Conservation (phyloP, 2,329 filamentous ascomycete species). For the Colletotrichum horii region DNA sequence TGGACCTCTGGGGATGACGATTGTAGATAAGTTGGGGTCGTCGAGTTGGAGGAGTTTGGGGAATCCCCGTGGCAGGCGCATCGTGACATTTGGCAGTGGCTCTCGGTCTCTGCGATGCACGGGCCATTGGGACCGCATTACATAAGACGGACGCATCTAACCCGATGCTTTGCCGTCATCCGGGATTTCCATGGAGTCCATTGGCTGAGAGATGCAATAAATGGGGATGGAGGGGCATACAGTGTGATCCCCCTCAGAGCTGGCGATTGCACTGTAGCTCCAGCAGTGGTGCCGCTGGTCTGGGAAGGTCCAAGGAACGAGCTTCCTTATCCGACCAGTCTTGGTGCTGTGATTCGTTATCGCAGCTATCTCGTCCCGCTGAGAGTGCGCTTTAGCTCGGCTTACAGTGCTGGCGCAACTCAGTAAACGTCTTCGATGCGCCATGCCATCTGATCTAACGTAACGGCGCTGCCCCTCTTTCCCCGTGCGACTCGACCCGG, state of each 20-base stretch:
- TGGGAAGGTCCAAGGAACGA: background rate
- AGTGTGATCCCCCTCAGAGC: background rate
- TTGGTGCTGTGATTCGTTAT: constrained; percentile 4
- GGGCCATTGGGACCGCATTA: rapidly evolving
- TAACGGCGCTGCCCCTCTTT: constrained; percentile 12
- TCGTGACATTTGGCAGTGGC: background rate
- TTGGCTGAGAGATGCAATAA: background rate
- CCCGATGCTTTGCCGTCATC: background rate
- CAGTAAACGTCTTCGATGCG: background rate
- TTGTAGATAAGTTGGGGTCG: background rate
- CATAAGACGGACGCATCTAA: background rate
- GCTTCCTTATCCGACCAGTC: constrained; percentile 11
- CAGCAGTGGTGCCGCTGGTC: background rate
- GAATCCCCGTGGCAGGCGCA: background rate
- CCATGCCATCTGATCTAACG: background rate
- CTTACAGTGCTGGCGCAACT: constrained; percentile 7
- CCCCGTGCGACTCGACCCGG: background rate
- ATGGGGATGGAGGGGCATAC: background rate
- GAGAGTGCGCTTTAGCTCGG: background rate
- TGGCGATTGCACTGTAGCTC: constrained; percentile 8
- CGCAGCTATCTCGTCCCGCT: constrained; percentile 8
- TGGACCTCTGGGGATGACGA: background rate
- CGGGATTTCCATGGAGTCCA: rapidly evolving
- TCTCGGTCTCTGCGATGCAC: background rate
- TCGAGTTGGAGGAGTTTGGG: background rate